Evolutionary conservation across 1,284 basidiomycete genomes (phyloP), one percentile per base, ranked within the genome.

Genomic region (Peniophora sp.): DNA sequence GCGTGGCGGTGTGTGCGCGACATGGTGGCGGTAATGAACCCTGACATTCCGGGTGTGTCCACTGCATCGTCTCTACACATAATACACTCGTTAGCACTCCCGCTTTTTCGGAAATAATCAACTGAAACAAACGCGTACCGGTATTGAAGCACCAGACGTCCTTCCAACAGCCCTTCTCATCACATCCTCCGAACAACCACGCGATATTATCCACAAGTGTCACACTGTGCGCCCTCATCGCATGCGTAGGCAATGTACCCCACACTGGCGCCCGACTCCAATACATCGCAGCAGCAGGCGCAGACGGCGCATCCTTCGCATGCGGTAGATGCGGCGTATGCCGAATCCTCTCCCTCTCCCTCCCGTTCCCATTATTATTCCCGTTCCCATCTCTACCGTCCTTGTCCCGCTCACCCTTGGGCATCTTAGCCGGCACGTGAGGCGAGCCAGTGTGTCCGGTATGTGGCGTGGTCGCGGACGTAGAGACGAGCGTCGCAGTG

Each of bases 101-200:
- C n/a, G n/a, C 27, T 32, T 32, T 32, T 12, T 6, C 46, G 20
- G 9, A 32, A 36, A 8, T 12, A 20, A 34, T 10, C 47, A 32
- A 12, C 27, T 32, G 27, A 32, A n/a, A 36, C 41, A 22, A 14
- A 2, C 5, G 66, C 79, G 56, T 52, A 88, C 88, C 87, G 2
- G 82, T 89, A 65, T 96, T 91, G 61, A 95, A 92, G 58, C 83
- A 89, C 61, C 88, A 91, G 1, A 94, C 76, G 49, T 92, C 89
- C 55, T 78, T 78, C 69, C 81, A 86, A 55, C 81, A 86, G 9
- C 81, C 82, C 59, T 78, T 81, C 54, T 88, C 86, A 56, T 95
- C 92, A 56, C 89, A 91, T 1, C 93, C 93, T 5, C 93, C 93
- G 60, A 96, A 87, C 27, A 96, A 62, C 90, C 92, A 97, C 1